A percentile compares a stretch with the other conserved stretches of the same genome.
Evolutionary conservation across 495 filamentous ascomycete species (phyloP).

Genomic region (Talaromyces liani): DNA sequence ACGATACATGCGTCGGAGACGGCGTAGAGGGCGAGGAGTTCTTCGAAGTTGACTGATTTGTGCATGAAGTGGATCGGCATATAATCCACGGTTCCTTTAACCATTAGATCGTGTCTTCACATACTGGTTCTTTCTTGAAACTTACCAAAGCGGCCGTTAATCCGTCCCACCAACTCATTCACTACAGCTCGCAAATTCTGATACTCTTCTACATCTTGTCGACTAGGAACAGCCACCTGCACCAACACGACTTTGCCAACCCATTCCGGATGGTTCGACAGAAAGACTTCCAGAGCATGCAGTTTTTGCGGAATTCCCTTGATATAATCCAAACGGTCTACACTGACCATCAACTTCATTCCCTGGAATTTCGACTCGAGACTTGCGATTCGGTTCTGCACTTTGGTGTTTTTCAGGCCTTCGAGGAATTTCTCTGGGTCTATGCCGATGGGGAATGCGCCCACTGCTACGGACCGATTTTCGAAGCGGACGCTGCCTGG

Average conservation of each 20-base stretch:
- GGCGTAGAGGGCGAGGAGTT: slow-evolving; percentile 87
- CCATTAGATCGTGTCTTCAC: slow-evolving; percentile 12
- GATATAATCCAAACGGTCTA: slow-evolving; percentile 95
- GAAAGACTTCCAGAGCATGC: slow-evolving; percentile 89
- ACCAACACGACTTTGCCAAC: slow-evolving; percentile 97
- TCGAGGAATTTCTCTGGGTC: slow-evolving; percentile 93
- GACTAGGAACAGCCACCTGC: slow-evolving; percentile 88
- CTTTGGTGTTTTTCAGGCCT: slow-evolving; percentile 72
- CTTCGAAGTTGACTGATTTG: slow-evolving; percentile 86
- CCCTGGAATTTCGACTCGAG: slow-evolving; percentile 89
- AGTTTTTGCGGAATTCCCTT: slow-evolving; percentile 97
- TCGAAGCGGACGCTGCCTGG: slow-evolving; percentile 86
- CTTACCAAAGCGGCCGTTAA: slow-evolving; percentile 85
- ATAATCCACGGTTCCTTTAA: slow-evolving; percentile 78
- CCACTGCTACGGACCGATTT: slow-evolving; percentile 75
- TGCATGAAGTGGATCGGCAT: slow-evolving; percentile 98
- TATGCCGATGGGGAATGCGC: slow-evolving; percentile 95
- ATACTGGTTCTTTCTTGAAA: background rate
- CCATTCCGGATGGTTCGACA: slow-evolving; percentile 96
- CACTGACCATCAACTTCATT: slow-evolving; percentile 92
- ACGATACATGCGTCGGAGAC: slow-evolving; percentile 92
- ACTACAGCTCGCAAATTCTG: slow-evolving; percentile 90
- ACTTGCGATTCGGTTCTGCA: slow-evolving; percentile 78
- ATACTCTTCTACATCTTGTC: slow-evolving; percentile 95
- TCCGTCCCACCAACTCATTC: slow-evolving; percentile 89